Base-by-base conservation (phyloP, 2,329 filamentous ascomycete genomes). In the Aciculosporium take region DNA sequence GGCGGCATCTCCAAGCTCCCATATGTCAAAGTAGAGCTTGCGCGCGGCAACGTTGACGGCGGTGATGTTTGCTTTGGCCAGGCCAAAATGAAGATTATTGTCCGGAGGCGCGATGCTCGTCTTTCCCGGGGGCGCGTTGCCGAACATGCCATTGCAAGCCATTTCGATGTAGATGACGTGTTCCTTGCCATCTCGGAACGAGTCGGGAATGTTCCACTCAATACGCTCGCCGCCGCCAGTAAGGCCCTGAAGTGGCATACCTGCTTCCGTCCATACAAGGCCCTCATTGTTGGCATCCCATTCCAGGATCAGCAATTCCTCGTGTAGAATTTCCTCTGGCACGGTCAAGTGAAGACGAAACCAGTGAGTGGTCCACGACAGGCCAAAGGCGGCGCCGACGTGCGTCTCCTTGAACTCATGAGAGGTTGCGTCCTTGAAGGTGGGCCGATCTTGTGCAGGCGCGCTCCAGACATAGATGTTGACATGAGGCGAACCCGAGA, bases 81-180 rank as follows among this genome's bases (percentile, higher is more conserved):
- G 71, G 43, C 71, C 72, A 59, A 82, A 98, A 57, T 82, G 84
- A 52, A 73, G 82, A 66, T 95, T 77, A n/a, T 84, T 83, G 45
- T 82, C 71, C 0, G 91, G 91, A 12, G 91, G 87, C 57, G 94
- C 84, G 51, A 95, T 96, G 25, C 72, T 77, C 34, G 49, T 51
- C 58, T 93, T 85, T 21, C 85, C 86, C 17, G 81, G 81, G 0
- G 81, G 72, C 0, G 87, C 82, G 58, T 94, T 94, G 51, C 91
- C 91, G 64, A 96, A 96, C 88, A 96, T 96, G 60, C 81, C 80
- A 60, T 98, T 98, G 65, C 91, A 96, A 17, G 91, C 91, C 84
- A 96, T 94, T 65, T 98, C 91, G 49, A 98, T 81, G 60, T 95
- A 98, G 53, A 98, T 84, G 15, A 72, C 77, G 59, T 96, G 88